phyloP scores from a whole-genome alignment of 2,329 filamentous ascomycete species.

The Cylindrodendrum hubeiense region DNA sequence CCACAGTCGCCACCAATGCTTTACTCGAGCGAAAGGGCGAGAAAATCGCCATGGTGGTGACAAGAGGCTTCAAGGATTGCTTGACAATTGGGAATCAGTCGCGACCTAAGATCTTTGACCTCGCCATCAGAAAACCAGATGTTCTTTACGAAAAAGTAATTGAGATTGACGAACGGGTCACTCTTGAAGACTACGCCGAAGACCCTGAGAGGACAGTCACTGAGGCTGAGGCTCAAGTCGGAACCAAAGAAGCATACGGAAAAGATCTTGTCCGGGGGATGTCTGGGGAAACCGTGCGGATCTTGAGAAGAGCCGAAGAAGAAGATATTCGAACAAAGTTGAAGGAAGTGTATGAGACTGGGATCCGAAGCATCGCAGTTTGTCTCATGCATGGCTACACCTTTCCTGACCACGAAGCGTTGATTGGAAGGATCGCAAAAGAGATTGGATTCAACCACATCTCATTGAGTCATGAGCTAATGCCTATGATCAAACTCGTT shows the following conservation, averaged over 20 bases:
- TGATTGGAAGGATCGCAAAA: slow-evolving; percentile 80
- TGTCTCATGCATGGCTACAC: slow-evolving; percentile 95
- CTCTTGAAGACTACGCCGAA: slow-evolving; percentile 91
- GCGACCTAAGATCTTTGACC: slow-evolving; percentile 89
- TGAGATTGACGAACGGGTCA: slow-evolving; percentile 93
- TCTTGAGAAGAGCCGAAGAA: slow-evolving; percentile 71
- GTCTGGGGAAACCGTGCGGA: slow-evolving; percentile 77
- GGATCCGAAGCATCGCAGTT: slow-evolving; percentile 86
- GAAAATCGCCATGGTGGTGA: slow-evolving; percentile 87
- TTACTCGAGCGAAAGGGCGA: slow-evolving; percentile 92
- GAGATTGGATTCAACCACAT: slow-evolving; percentile 84
- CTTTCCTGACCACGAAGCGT: slow-evolving; percentile 85
- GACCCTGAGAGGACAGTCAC: slow-evolving; percentile 75
- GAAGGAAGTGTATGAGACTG: slow-evolving; percentile 71
- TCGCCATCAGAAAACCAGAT: slow-evolving; percentile 88
- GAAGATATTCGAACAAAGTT: slow-evolving; percentile 68
- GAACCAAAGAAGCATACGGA: slow-evolving; percentile 59
- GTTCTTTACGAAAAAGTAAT: slow-evolving; percentile 87
- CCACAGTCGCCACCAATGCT: slow-evolving; percentile 93
- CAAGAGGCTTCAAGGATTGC: slow-evolving; percentile 89
- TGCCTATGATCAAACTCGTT: slow-evolving; percentile 61
- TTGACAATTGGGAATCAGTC: slow-evolving; percentile 92
- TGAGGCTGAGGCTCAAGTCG: slow-evolving; percentile 66
- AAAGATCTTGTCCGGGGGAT: slow-evolving; percentile 76
- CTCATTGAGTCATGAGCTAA: slow-evolving; percentile 62